Percentiles rank a stretch among this genome's conserved stretches.
phyloP scores from a whole-genome alignment of 2,329 filamentous ascomycete genomes.

The Pseudonectria foliicola region DNA sequence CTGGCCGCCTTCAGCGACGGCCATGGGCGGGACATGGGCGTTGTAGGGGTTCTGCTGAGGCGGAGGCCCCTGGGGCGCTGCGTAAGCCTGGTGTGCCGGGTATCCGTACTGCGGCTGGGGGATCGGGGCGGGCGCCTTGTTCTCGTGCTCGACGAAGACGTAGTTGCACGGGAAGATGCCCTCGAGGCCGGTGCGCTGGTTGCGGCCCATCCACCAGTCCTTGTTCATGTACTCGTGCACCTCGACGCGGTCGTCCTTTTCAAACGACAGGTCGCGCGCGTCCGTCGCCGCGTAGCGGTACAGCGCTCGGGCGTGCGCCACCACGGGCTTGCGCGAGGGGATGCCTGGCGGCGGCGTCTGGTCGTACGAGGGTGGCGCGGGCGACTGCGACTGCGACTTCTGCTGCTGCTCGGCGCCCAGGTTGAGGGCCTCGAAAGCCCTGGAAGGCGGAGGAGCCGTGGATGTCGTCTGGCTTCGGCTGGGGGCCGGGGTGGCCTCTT shows the following conservation, averaged over 20 bases:
- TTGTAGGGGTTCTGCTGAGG: slow-evolving; percentile 57
- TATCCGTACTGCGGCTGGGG: slow-evolving; percentile 33
- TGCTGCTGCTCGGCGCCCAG: slow-evolving; percentile 1
- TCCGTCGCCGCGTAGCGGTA: slow-evolving; percentile 78
- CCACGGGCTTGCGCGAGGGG: slow-evolving; percentile 47
- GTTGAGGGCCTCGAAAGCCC: slow-evolving; percentile 37
- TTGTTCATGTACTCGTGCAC: slow-evolving; percentile 92
- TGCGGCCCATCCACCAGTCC: slow-evolving; percentile 93
- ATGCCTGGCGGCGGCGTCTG: slow-evolving; percentile 38
- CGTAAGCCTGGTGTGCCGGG: slow-evolving; percentile 26
- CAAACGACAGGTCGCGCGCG: slow-evolving; percentile 72
- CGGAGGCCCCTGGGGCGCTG: slow-evolving; percentile 31
- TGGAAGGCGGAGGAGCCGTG: slow-evolving; percentile 26
- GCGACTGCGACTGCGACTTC: slow-evolving; percentile 26
- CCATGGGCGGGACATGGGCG: slow-evolving; percentile 65
- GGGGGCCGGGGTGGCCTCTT: slow-evolving; percentile 4
- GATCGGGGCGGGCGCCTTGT: slow-evolving; percentile 32
- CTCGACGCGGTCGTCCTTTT: slow-evolving; percentile 71
- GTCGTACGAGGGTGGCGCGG: slow-evolving; percentile 45
- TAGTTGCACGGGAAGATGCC: slow-evolving; percentile 96
- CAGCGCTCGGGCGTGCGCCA: slow-evolving; percentile 70
- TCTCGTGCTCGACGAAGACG: slow-evolving; percentile 64
- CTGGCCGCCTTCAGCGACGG: slow-evolving; percentile 54
- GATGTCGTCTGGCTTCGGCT: slow-evolving; percentile 22
- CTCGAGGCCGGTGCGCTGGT: slow-evolving; percentile 72